These are phyloP conservation scores for Edaphochlamys debaryana DNA, from an alignment of 139 green algal genomes.

Conservation along the genomic window DNA sequence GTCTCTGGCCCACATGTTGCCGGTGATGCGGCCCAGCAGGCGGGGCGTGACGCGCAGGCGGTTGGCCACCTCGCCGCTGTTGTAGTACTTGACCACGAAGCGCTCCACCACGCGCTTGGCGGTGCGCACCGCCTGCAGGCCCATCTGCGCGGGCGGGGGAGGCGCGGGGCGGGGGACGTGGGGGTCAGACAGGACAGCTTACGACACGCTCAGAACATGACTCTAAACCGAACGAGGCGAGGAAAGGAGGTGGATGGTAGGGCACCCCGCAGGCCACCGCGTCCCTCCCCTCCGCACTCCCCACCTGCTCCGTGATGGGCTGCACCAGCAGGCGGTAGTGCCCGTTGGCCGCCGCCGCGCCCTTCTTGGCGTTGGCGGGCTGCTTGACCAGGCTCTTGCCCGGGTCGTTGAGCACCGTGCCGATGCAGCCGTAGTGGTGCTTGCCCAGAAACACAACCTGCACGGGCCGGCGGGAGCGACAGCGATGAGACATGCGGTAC, in stretches of 20 bases:
- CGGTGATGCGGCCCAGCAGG: conserved; percentile 76
- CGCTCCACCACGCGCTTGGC: conserved; percentile 52
- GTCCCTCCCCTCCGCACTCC: background rate
- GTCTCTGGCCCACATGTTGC: conserved; percentile 75
- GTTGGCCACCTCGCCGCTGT: conserved; percentile 54
- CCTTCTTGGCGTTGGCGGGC: background rate
- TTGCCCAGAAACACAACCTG: conserved; percentile 76
- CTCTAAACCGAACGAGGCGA: too few relatives aligned
- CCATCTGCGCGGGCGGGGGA: background rate
- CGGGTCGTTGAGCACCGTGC: conserved; percentile 70
- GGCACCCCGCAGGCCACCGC: too few relatives aligned
- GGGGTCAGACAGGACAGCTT: too few relatives aligned
- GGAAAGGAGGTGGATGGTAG: too few relatives aligned
- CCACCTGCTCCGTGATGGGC: background rate
- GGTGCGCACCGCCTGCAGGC: background rate
- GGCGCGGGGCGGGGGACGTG: too few relatives aligned
- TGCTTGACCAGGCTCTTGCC: conserved; percentile 47
- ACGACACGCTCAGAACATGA: too few relatives aligned
- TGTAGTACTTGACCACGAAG: conserved; percentile 64
- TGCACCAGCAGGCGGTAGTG: conserved; percentile 35
- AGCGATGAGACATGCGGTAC: background rate
- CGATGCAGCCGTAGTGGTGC: conserved; percentile 83
- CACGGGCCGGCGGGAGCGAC: background rate
- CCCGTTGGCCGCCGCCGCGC: background rate
- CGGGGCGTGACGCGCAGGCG: conserved; percentile 65